Evolutionary conservation across 768 basidiomycete species (phyloP).

Genomic region (Suillus sp.): DNA sequence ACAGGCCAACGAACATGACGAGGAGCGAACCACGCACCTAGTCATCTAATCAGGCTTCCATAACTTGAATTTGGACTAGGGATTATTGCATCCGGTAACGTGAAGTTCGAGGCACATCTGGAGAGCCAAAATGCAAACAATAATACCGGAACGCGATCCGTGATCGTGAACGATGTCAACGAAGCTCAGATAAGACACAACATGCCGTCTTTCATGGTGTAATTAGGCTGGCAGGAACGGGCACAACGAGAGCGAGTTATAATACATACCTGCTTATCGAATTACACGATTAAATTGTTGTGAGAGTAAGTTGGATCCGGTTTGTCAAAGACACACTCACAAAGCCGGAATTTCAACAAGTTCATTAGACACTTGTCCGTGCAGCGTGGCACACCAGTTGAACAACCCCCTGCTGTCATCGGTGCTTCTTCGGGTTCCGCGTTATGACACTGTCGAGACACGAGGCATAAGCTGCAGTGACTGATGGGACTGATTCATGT

Average conservation of each 20-base stretch:
- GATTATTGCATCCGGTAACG: neutral
- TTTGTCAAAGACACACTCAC: neutral
- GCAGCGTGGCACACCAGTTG: slow-evolving; percentile 1
- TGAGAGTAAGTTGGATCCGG: slow-evolving; percentile 1
- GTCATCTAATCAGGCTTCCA: slow-evolving; percentile 4
- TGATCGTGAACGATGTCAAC: slow-evolving; percentile 4
- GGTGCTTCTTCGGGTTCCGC: neutral
- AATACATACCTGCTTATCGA: neutral
- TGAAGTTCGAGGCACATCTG: neutral
- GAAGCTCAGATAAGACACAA: neutral
- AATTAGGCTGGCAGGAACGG: neutral
- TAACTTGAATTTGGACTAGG: neutral
- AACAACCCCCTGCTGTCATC: neutral
- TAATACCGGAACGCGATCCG: neutral
- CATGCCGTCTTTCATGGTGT: neutral
- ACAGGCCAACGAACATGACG: neutral
- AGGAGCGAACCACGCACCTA: neutral
- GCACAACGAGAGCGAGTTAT: neutral
- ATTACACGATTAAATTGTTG: neutral
- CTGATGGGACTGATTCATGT: neutral
- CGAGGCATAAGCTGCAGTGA: neutral
- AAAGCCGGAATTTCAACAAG: neutral
- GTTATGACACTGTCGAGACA: neutral
- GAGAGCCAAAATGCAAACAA: slow-evolving; percentile 6
- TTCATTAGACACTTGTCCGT: neutral